phyloP scores from a whole-genome alignment of 2,329 filamentous ascomycete species.

The Pestalotiopsis sp. region DNA sequence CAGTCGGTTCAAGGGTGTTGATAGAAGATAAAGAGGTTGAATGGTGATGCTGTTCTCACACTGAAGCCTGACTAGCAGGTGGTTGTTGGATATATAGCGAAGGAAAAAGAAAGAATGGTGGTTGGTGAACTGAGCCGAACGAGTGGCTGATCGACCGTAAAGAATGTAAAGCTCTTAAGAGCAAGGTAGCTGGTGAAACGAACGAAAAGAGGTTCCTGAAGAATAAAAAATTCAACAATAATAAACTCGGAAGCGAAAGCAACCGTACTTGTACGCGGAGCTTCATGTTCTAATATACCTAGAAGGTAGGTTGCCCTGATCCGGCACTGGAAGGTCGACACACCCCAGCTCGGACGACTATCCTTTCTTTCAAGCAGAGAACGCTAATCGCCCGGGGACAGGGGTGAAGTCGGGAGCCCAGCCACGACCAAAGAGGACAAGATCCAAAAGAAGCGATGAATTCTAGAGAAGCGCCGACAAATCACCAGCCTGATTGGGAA shows the following conservation, averaged over 20 bases:
- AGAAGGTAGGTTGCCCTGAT: not conserved
- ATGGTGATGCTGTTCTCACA: not conserved
- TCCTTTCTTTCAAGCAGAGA: slow-evolving; percentile 1
- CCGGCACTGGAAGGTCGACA: slow-evolving; percentile 9
- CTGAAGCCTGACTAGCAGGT: slow-evolving; percentile 13
- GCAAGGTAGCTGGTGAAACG: slow-evolving; percentile 1
- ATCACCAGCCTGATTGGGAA: slow-evolving; percentile 3
- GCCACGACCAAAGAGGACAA: slow-evolving; percentile 3
- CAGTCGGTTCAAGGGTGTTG: not conserved
- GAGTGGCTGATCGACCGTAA: slow-evolving; percentile 9
- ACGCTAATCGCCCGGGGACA: not conserved
- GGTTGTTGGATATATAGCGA: slow-evolving; percentile 1
- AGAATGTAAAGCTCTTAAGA: slow-evolving; percentile 13
- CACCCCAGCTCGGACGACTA: slow-evolving; percentile 2
- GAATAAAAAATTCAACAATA: not conserved
- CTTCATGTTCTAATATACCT: slow-evolving; percentile 10
- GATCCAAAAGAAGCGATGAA: not conserved
- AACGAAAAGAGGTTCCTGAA: not conserved
- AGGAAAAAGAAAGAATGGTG: not conserved
- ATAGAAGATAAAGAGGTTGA: not conserved
- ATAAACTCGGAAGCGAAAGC: not conserved
- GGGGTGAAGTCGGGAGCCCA: not conserved
- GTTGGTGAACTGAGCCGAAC: slow-evolving; percentile 5
- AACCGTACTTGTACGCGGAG: slow-evolving; percentile 8
- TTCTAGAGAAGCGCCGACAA: not conserved